Conservation (phyloP, 495 filamentous ascomycete species). For the Staphylotrichum longicolle region DNA sequence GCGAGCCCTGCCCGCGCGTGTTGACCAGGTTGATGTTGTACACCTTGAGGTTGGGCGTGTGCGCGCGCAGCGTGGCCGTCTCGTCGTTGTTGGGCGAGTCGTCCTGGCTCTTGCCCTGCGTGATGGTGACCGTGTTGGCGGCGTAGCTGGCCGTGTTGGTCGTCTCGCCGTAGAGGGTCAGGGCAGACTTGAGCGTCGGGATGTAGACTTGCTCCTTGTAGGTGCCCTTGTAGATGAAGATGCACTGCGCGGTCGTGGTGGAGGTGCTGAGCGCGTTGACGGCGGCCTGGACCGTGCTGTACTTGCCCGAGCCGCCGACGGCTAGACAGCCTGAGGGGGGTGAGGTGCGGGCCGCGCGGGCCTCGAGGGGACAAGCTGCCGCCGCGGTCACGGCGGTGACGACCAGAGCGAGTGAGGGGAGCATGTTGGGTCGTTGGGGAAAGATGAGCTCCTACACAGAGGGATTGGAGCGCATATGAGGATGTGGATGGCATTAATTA, state of each 20-base stretch:
- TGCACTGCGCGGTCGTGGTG: conserved; percentile 46
- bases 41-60: conserved; percentile 49
- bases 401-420: neutral
- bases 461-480: no score
- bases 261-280: conserved; percentile 53
- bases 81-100: conserved; percentile 46
- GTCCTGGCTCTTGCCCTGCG: conserved; percentile 42
- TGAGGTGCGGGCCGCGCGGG: conserved; percentile 42
- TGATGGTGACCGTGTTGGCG: conserved; percentile 60
- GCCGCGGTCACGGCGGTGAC: neutral
- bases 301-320: conserved; percentile 48
- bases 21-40: conserved; percentile 66
- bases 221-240: conserved; percentile 62
- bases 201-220: conserved; percentile 61
- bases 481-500: no score
- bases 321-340: conserved; percentile 52
- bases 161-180: conserved; percentile 63
- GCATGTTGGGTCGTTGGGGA: neutral
- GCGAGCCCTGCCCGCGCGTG: conserved; percentile 51
- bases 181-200: conserved; percentile 43
- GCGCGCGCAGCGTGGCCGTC: conserved; percentile 57
- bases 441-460: neutral
- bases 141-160: conserved; percentile 54
- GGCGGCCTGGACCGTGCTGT: conserved; percentile 55
- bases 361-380: neutral